Evolutionary conservation across 73 alveolate genomes (phyloP).

Genomic region (Stentor roeselii): DNA sequence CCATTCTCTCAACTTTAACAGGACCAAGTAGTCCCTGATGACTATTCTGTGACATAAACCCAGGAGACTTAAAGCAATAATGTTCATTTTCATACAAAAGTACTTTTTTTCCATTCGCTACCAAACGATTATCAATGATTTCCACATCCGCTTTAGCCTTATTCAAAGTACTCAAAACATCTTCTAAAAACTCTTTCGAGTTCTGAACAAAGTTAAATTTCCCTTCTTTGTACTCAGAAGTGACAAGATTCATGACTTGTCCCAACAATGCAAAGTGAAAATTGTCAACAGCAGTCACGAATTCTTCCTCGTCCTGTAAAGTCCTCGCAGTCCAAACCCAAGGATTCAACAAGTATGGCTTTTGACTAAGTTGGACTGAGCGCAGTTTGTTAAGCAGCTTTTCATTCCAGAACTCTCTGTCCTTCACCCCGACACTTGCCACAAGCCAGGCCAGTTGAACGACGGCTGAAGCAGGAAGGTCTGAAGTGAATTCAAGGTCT

Average conservation of each 20-base stretch:
- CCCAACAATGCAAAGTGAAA: background rate
- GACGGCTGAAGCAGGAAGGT: conserved; percentile 6
- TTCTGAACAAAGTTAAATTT: background rate
- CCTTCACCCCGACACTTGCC: background rate
- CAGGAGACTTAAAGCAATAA: background rate
- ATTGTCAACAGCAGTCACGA: background rate
- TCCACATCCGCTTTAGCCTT: background rate
- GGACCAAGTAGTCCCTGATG: background rate
- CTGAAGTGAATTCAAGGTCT: background rate
- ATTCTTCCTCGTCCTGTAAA: conserved; percentile 12
- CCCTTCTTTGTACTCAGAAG: background rate
- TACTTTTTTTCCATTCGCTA: background rate
- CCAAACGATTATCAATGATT: background rate
- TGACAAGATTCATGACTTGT: background rate
- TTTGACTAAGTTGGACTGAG: background rate
- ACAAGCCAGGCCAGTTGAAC: conserved; percentile 20
- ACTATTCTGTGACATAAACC: background rate
- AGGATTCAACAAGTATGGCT: background rate
- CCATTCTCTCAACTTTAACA: background rate
- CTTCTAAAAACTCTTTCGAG: conserved; percentile 8
- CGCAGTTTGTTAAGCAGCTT: background rate
- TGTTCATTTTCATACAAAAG: background rate
- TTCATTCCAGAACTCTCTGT: background rate
- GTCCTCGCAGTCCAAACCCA: conserved; percentile 27
- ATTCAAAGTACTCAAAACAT: background rate